A percentile compares a stretch with the other conserved stretches of the same genome.
phyloP scores from a whole-genome alignment of 2,329 filamentous ascomycete genomes.

The Pseudogymnoascus sp. region DNA sequence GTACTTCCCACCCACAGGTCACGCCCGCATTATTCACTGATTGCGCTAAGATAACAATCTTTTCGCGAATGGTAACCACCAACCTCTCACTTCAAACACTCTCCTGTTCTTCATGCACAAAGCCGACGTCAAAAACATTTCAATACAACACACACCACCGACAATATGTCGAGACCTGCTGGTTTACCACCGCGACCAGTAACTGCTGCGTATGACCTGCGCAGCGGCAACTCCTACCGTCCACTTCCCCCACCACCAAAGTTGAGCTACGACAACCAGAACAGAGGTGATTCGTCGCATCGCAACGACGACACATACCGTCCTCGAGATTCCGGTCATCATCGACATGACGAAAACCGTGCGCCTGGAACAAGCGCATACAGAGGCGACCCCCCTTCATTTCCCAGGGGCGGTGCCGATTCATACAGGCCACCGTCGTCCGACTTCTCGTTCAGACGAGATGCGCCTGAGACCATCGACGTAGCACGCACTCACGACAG shows the following conservation, averaged over 20 bases:
- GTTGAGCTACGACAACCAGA: background rate
- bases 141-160: background rate
- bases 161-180: conserved; percentile 9
- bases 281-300: background rate
- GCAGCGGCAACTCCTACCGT: background rate
- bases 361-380: conserved; percentile 13
- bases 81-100: background rate
- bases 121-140: background rate
- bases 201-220: background rate
- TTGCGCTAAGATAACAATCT: conserved; percentile 10
- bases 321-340: background rate
- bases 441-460: conserved; percentile 25
- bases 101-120: conserved; percentile 3
- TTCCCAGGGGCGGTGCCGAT: conserved; percentile 10
- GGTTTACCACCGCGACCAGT: conserved; percentile 5
- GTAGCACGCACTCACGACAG: conserved; percentile 15
- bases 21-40: conserved; percentile 7
- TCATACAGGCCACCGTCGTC: conserved; percentile 16
- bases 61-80: background rate
- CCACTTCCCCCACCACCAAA: conserved; percentile 4
- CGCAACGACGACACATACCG: conserved; percentile 7
- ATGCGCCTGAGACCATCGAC: conserved; percentile 24
- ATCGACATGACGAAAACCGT: background rate
- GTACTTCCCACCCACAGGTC: background rate
- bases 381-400: conserved; percentile 8